Conservation (phyloP, 2,329 filamentous ascomycete genomes). For the Monosporascus ibericus region DNA sequence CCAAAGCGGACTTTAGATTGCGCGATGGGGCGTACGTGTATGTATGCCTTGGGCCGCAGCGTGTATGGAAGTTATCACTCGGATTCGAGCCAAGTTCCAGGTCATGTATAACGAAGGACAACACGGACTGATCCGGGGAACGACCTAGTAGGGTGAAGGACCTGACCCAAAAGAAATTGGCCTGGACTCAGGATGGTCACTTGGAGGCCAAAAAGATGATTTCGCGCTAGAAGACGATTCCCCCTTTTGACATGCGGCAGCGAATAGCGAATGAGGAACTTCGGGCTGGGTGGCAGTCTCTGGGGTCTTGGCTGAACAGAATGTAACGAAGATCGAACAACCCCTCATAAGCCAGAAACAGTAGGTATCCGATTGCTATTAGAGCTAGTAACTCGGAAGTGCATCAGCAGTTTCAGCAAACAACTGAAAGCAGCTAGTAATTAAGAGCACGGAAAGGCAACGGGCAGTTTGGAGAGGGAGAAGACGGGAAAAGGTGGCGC, state of each 20-base stretch:
- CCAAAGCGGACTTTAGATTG: neutral
- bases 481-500: slow-evolving; percentile 6
- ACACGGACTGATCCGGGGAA: neutral
- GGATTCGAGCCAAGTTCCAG: neutral
- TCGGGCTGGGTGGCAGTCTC: neutral
- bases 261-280: neutral
- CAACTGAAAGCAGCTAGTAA: slow-evolving; percentile 1
- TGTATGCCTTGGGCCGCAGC: neutral
- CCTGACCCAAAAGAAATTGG: neutral
- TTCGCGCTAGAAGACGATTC: neutral
- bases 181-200: neutral
- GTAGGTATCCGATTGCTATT: neutral
- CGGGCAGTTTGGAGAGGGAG: neutral
- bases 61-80: neutral
- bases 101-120: neutral
- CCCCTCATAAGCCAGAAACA: neutral
- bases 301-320: neutral
- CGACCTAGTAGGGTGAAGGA: neutral
- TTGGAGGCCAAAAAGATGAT: neutral
- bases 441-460: neutral
- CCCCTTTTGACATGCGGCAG: neutral
- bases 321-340: neutral
- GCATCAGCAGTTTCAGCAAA: neutral
- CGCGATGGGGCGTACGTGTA: neutral
- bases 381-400: neutral